Base-by-base conservation (phyloP, 1,284 basidiomycete species). In the Boletus semigastroideus region DNA sequence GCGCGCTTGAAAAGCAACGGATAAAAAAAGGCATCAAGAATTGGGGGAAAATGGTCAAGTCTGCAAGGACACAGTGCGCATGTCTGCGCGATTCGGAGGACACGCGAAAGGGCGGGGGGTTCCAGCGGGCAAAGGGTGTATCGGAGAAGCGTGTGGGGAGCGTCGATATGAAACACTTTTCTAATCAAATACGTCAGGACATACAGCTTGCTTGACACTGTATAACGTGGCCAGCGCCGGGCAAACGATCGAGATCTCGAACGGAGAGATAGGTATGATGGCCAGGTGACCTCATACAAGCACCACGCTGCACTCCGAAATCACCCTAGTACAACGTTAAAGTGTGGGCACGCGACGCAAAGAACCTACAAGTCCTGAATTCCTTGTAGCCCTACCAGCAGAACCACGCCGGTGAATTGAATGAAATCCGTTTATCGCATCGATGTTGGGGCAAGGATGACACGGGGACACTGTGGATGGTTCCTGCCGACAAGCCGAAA, bases 151-250 rank as follows among this genome's bases (percentile, higher is more conserved):
- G 43, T 59, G 63, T 65, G 61, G 63, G 56, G 63, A 49, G 61
- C 59, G 61, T 62, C 52, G 42, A 65, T 43, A 50, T 62, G 61
- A 62, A 62, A 62, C 61, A 6, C n/a, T 36, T 37, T 51, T 51
- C 27, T 49, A 48, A 37, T 49, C 33, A 43, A 53, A 59, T 62
- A 62, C 59, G 59, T 66, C 63, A 66, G 46, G 42, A 16, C 25
- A 25, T 25, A 25, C 25, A 25, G 5, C 14, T 40, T 17, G 33
- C 28, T 37, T 50, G 42, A 58, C 33, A 51, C 36, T 30, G 44
- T 53, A 46, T 60, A 60, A 28, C 19, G 41, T 40, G 42, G 34
- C 22, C 54, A 41, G 25, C 56, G 48, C 36, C 39, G 34, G 31
- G 51, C 11, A 14, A 22, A 16, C 25, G 17, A 60, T 64, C 62